phyloP scores from a whole-genome alignment of 371 early-diverging fungal species.

The Circinella minor region DNA sequence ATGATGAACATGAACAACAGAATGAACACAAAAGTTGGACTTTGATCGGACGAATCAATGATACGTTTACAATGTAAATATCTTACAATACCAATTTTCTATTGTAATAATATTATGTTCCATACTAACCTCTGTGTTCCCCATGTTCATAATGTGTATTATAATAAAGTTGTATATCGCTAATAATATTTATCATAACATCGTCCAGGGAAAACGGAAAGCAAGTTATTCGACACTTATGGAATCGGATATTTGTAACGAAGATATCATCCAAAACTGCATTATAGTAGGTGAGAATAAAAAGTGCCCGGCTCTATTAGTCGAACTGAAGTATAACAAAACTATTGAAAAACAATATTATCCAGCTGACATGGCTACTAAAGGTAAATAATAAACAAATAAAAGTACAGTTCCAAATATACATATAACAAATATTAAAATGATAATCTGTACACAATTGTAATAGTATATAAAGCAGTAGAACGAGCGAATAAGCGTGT shows the following conservation, averaged over 20 bases:
- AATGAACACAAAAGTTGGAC: not conserved
- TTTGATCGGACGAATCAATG: not conserved
- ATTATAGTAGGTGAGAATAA: not conserved
- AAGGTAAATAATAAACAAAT: not conserved
- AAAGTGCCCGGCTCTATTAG: not conserved
- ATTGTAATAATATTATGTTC: not conserved
- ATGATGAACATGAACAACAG: not conserved
- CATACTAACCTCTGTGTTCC: no score
- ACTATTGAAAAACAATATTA: not conserved
- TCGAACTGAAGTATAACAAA: not conserved
- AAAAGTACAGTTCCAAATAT: not conserved
- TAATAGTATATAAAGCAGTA: not conserved
- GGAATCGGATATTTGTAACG: not conserved
- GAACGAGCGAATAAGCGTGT: not conserved
- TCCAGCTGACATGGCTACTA: not conserved
- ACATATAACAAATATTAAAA: not conserved
- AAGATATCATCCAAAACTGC: not conserved
- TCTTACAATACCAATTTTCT: not conserved
- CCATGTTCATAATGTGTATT: no score
- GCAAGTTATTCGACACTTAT: not conserved
- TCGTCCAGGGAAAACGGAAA: not conserved
- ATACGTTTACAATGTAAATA: not conserved
- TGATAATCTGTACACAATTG: not conserved
- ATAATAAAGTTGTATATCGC: no score
- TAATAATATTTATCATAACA: no score